Conservation (phyloP, 164 flowering plant genomes). For the Euptelea pleiosperma region DNA sequence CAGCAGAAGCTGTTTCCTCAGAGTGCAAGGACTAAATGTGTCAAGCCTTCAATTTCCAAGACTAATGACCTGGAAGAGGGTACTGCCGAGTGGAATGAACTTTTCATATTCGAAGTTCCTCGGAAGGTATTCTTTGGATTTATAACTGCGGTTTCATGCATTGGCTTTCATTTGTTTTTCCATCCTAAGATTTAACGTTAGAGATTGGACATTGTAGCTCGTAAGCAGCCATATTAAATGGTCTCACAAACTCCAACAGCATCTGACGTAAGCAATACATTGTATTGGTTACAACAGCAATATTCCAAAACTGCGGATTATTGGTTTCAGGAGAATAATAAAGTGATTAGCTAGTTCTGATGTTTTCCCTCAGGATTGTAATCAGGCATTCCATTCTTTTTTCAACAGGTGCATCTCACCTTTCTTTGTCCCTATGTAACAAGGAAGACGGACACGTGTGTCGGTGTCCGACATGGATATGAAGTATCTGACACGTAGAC, state of each 20-base stretch:
- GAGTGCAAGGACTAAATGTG: slow-evolving; percentile 95
- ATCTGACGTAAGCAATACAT: too few relatives aligned
- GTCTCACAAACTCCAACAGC: too few relatives aligned
- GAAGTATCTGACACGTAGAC: too few relatives aligned
- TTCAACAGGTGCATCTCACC: too few relatives aligned
- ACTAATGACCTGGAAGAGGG: slow-evolving; percentile 36
- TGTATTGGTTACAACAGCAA: too few relatives aligned
- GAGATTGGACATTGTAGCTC: background rate
- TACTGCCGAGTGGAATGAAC: slow-evolving; percentile 86
- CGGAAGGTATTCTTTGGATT: slow-evolving; percentile 48
- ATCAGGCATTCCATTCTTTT: too few relatives aligned
- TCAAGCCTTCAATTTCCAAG: slow-evolving; percentile 51
- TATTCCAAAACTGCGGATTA: too few relatives aligned
- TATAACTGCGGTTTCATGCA: background rate
- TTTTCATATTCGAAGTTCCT: slow-evolving; percentile 94
- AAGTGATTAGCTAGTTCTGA: background rate
- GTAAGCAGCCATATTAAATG: background rate
- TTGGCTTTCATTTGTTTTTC: too few relatives aligned
- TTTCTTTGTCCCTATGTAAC: too few relatives aligned
- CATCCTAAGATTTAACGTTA: background rate
- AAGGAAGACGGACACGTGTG: too few relatives aligned
- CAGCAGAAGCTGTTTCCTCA: slow-evolving; percentile 95
- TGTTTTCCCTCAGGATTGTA: background rate
- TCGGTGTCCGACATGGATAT: too few relatives aligned
- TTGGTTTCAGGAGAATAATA: too few relatives aligned